These are phyloP conservation scores for Piromyces finnis DNA, from an alignment of 192 early-diverging fungal species.

Conservation along the genomic window DNA sequence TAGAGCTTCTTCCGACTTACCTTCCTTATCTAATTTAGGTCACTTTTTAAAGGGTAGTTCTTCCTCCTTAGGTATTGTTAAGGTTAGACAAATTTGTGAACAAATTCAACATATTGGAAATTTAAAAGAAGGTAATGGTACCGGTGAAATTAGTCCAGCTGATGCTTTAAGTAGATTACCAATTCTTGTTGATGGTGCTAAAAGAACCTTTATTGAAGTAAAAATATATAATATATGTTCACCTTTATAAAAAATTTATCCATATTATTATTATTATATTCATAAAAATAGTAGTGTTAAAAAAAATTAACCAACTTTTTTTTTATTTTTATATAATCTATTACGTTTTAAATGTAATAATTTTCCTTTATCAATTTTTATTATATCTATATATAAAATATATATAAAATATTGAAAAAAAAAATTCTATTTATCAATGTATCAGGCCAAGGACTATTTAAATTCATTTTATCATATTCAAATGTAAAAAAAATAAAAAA, in stretches of 20 bases:
- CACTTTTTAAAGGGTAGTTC: conserved; percentile 89
- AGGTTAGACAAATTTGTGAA: conserved; percentile 66
- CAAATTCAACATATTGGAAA: conserved; percentile 40
- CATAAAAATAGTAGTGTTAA: too few species aligned
- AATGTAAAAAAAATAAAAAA: not conserved
- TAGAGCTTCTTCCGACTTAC: conserved; percentile 19
- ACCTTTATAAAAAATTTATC: too few species aligned
- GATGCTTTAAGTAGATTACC: not conserved
- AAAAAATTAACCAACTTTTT: too few species aligned
- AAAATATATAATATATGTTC: too few species aligned
- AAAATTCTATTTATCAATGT: too few species aligned
- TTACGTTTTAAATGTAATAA: too few species aligned
- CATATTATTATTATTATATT: too few species aligned
- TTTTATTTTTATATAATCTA: too few species aligned
- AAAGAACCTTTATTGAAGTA: not conserved
- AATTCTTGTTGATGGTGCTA: not conserved
- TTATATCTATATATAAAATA: too few species aligned
- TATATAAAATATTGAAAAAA: too few species aligned
- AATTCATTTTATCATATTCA: not conserved
- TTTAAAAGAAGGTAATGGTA: not conserved
- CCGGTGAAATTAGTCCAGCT: not conserved
- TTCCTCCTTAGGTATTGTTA: conserved; percentile 61
- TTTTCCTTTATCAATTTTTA: too few species aligned
- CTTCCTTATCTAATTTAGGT: conserved; percentile 54
- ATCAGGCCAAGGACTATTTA: not conserved